Conservation (phyloP, 2,329 filamentous ascomycete species). For the Sarocladiaceae sp. region DNA sequence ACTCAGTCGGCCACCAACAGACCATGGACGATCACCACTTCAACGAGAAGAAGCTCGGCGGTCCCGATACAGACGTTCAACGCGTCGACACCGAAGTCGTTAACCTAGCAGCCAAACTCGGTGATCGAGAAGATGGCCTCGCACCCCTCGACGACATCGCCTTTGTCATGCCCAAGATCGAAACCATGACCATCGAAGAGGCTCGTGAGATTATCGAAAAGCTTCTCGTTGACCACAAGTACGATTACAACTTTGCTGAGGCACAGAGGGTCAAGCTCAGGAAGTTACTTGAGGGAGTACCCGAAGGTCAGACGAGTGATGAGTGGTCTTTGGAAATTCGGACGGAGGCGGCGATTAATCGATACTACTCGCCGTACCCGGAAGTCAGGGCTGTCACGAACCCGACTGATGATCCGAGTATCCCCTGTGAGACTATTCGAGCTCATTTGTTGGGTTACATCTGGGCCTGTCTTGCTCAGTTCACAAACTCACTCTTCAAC, state of each 20-base stretch:
- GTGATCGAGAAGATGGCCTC: constrained; percentile 13
- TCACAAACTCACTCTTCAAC: constrained; percentile 52
- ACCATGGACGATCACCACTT: not conserved
- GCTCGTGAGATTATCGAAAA: constrained; percentile 16
- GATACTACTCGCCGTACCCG: constrained; percentile 51
- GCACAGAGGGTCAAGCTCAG: constrained; percentile 16
- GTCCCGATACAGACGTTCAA: not conserved
- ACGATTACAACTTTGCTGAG: constrained; percentile 20
- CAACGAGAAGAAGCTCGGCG: not conserved
- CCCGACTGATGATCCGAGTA: constrained; percentile 46
- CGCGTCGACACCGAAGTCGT: constrained; percentile 5
- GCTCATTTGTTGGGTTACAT: constrained; percentile 46
- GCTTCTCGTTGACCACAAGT: constrained; percentile 18
- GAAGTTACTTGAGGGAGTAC: constrained; percentile 14
- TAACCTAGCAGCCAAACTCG: not conserved
- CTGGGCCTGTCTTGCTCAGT: constrained; percentile 40
- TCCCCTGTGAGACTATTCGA: constrained; percentile 47
- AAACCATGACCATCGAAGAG: constrained; percentile 17
- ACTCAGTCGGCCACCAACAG: not conserved
- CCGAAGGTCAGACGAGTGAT: constrained; percentile 13
- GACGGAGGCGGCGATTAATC: constrained; percentile 46
- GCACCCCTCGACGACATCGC: constrained; percentile 20
- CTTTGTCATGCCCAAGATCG: constrained; percentile 20
- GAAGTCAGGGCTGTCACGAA: constrained; percentile 52
- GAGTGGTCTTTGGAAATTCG: constrained; percentile 36